Conservation (phyloP, 495 filamentous ascomycete species). For the Aspergillus incahuasiensis region DNA sequence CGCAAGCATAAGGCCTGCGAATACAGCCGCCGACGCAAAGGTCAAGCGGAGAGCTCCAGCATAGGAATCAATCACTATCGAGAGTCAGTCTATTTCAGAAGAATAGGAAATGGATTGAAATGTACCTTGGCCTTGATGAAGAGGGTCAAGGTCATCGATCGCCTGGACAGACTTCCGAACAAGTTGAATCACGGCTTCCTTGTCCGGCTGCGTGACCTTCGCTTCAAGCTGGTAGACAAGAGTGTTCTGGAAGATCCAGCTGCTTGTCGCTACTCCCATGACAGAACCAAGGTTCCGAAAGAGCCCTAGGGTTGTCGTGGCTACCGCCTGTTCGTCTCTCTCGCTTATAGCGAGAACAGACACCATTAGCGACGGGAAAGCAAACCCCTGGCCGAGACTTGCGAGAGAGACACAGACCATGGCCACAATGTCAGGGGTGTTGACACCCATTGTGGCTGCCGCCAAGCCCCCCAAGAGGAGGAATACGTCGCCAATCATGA, state of each 20-base stretch:
- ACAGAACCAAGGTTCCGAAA: conserved; percentile 66
- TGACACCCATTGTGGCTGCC: conserved; percentile 47
- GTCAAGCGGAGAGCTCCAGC: conserved; percentile 51
- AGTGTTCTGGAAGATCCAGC: conserved; percentile 71
- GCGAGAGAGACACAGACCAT: conserved; percentile 58
- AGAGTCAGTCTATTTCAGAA: conserved; percentile 20
- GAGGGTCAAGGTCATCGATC: conserved; percentile 43
- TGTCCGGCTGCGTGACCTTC: conserved; percentile 52
- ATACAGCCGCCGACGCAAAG: conserved; percentile 47
- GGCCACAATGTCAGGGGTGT: conserved; percentile 54
- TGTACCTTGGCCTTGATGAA: conserved; percentile 49
- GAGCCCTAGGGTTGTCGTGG: conserved; percentile 64
- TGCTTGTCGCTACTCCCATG: conserved; percentile 65
- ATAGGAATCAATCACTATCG: conserved; percentile 54
- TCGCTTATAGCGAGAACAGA: conserved; percentile 62
- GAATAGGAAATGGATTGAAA: not conserved
- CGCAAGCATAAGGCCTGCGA: conserved; percentile 45
- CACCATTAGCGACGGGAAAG: conserved; percentile 60
- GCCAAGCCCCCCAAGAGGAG: conserved; percentile 53
- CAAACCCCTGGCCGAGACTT: conserved; percentile 61
- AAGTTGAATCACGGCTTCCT: conserved; percentile 44
- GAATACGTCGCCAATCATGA: conserved; percentile 50
- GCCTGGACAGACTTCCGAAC: conserved; percentile 52
- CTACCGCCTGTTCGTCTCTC: conserved; percentile 70
- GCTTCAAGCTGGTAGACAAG: conserved; percentile 54